Base-by-base conservation (phyloP, 2,329 filamentous ascomycete species). In the Fusarium sublunatum region DNA sequence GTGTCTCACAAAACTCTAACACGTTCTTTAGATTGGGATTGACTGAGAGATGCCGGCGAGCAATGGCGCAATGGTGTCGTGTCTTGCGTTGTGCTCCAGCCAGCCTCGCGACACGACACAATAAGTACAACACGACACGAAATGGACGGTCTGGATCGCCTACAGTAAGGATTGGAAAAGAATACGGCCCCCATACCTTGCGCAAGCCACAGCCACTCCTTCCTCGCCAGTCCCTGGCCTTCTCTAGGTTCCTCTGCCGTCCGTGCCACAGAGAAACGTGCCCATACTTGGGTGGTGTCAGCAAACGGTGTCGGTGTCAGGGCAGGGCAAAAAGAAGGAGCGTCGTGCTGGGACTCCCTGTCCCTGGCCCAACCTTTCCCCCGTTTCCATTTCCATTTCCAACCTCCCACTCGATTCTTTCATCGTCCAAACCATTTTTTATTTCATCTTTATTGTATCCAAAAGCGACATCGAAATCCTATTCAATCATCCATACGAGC, bases 321-420 rank as follows among this genome's bases (percentile, higher is more conserved):
- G 62, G 62, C 62, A 65, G 59, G 62, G 58, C 59, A 63, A 48
- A 58, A 56, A 60, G 42, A 61, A 65, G 57, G 42, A 40, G 43
- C 34, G 47, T 40, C 29, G 42, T 58, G 40, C 50, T 41, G 47
- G 43, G 49, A 59, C 46, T 58, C 58, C 61, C 53, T 63, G 39
- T 2, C 19, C 19, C 19, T 19, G 19, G 19, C 63, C 63, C 63
- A 66, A 64, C 60, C 50, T 60, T 59, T 55, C 40, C 45, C 45
- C 32, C 49, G 36, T 60, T 29, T 19, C 19, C 19, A 19, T 19
- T 60, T 60, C 48, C 38, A 32, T 49, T 46, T 56, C 53, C 44
- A 43, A 47, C 43, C 55, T 59, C 12, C 42, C 49, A 42, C 39
- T 39, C 35, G 29, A 28, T 43, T 49, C 42, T 46, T 48, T 15